Conservation (phyloP, 176 grass and related monocot species). For the Oryza meridionalis region DNA sequence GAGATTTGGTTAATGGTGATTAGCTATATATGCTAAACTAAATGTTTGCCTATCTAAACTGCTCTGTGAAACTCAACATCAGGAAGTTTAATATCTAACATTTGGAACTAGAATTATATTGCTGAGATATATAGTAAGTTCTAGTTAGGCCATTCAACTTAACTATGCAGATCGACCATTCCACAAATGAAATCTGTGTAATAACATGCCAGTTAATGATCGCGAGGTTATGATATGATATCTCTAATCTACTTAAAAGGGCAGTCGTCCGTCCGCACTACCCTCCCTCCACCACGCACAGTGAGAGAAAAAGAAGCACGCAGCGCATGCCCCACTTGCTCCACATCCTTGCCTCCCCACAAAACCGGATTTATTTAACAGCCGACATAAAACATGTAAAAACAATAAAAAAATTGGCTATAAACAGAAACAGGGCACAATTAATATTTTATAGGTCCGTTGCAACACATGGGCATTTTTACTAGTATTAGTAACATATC, state of each 20-base stretch:
- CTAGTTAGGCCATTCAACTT: background rate
- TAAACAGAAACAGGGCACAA: too few relatives aligned
- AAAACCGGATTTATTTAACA: too few relatives aligned
- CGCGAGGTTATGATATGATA: slow-evolving; percentile 1
- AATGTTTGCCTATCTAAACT: background rate
- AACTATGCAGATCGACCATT: background rate
- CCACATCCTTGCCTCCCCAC: too few relatives aligned
- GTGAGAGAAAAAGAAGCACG: too few relatives aligned
- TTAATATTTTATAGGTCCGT: too few relatives aligned
- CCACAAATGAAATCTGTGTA: background rate
- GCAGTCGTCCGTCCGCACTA: too few relatives aligned
- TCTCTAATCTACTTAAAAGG: too few relatives aligned
- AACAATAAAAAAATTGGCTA: too few relatives aligned
- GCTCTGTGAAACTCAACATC: background rate
- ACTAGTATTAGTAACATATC: background rate
- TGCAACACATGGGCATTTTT: too few relatives aligned
- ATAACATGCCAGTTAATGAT: background rate
- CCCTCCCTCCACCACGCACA: too few relatives aligned
- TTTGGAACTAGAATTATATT: background rate
- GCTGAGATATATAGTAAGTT: background rate
- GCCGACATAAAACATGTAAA: too few relatives aligned
- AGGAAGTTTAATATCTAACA: background rate
- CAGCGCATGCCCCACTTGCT: too few relatives aligned
- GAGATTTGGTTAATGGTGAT: background rate
- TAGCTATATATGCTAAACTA: background rate